Conservation (phyloP, 2,329 filamentous ascomycete species). For the Nakataea oryzae region DNA sequence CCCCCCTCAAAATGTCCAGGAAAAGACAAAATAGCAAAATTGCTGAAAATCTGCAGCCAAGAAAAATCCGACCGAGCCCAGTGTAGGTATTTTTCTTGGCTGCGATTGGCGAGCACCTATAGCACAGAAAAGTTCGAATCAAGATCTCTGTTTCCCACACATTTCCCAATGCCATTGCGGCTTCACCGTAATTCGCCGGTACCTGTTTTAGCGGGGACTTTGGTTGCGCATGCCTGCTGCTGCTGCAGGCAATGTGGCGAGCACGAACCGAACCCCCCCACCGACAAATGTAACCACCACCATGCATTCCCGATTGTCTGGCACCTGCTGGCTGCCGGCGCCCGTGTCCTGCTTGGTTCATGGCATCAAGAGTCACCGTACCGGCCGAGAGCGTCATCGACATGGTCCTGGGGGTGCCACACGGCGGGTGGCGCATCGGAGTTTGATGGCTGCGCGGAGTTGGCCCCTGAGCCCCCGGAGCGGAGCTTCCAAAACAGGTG, state of each 20-base stretch:
- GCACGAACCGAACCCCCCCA: not conserved
- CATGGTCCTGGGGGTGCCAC: too few species aligned
- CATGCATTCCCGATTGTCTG: not conserved
- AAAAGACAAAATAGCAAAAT: too few species aligned
- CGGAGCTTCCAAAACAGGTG: constrained; percentile 3
- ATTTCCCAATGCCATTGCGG: not conserved
- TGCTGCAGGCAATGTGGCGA: not conserved
- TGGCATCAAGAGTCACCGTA: not conserved
- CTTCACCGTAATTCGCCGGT: too few species aligned
- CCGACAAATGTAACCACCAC: not conserved
- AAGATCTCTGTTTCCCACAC: not conserved
- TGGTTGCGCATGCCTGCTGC: not conserved
- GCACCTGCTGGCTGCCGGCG: too few species aligned
- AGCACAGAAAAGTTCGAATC: too few species aligned
- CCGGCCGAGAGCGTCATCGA: too few species aligned
- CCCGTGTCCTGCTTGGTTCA: not conserved
- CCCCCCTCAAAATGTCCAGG: too few species aligned
- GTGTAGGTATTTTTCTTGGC: too few species aligned
- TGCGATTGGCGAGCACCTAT: too few species aligned
- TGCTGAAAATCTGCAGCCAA: too few species aligned
- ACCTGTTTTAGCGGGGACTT: not conserved
- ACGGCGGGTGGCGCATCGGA: not conserved
- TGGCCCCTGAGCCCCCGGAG: not conserved
- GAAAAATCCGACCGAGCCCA: too few species aligned
- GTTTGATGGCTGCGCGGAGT: not conserved